Conservation (phyloP, 2,329 filamentous ascomycete genomes). For the Ceratocystis albifundus region DNA sequence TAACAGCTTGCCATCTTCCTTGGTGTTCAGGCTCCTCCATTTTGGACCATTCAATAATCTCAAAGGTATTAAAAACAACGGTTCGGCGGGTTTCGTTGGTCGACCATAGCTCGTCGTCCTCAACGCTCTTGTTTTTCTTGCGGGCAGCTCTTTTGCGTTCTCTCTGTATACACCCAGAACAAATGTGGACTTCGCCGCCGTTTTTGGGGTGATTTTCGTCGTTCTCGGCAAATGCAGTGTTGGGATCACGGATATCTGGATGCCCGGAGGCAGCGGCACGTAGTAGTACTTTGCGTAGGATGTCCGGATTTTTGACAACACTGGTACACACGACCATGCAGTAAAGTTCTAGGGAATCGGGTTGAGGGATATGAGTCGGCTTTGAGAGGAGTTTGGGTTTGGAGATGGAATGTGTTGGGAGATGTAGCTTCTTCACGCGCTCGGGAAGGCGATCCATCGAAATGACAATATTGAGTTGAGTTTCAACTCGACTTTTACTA, state of each 20-base stretch:
- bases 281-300: conserved; percentile 55
- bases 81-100: conserved; percentile 69
- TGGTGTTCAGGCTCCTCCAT: conserved; percentile 38
- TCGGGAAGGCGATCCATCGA: conserved; percentile 63
- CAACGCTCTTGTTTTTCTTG: conserved; percentile 86
- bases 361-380: conserved; percentile 49
- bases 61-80: conserved; percentile 82
- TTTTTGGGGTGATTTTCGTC: conserved; percentile 64
- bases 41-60: conserved; percentile 70
- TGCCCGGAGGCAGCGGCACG: conserved; percentile 37
- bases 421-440: conserved; percentile 67
- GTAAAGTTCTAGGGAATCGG: conserved; percentile 67
- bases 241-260: conserved; percentile 28
- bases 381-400: conserved; percentile 86
- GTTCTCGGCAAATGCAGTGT: conserved; percentile 33
- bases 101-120: conserved; percentile 82
- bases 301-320: conserved; percentile 65
- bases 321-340: conserved; percentile 84
- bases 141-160: conserved; percentile 83
- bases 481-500: conserved; percentile 59
- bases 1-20: conserved; percentile 64
- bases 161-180: conserved; percentile 76
- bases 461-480: conserved; percentile 82
- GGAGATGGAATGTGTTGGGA: conserved; percentile 83
- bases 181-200: conserved; percentile 90